Evolutionary conservation across 192 early-diverging fungal species (phyloP).

Genomic region (Coemansia biformis): DNA sequence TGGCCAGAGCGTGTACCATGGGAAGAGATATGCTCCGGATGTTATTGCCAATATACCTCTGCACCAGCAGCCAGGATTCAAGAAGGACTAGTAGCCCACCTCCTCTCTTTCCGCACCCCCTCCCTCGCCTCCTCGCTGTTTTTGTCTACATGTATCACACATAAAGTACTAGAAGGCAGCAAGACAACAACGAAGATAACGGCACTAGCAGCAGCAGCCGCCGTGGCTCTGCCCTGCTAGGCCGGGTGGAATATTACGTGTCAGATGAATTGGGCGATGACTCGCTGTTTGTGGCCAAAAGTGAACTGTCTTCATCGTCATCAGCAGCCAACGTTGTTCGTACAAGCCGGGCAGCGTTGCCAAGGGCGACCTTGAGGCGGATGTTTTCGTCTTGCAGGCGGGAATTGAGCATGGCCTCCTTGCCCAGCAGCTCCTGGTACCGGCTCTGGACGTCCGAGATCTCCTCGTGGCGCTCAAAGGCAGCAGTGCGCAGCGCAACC

Average conservation of each 20-base stretch:
- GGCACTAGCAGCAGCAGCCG: too few relatives aligned
- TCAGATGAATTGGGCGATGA: too few relatives aligned
- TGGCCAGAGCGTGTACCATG: slow-evolving; percentile 88
- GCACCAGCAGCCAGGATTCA: slow-evolving; percentile 39
- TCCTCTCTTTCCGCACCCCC: too few relatives aligned
- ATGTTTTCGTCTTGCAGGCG: slow-evolving; percentile 30
- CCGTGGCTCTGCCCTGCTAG: too few relatives aligned
- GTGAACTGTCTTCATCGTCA: too few relatives aligned
- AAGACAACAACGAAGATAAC: too few relatives aligned
- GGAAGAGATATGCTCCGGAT: slow-evolving; percentile 65
- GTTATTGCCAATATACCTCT: slow-evolving; percentile 46
- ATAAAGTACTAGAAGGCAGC: too few relatives aligned
- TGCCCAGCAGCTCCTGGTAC: slow-evolving; percentile 30
- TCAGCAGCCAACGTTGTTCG: slow-evolving; percentile 11
- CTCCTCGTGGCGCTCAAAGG: slow-evolving; percentile 35
- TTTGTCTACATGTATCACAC: too few relatives aligned
- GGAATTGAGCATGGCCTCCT: slow-evolving; percentile 25
- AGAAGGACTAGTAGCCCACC: too few relatives aligned
- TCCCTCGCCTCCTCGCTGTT: too few relatives aligned
- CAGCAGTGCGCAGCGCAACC: slow-evolving; percentile 25
- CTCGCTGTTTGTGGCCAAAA: too few relatives aligned
- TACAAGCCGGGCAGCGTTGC: slow-evolving; percentile 20
- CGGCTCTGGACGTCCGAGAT: slow-evolving; percentile 19
- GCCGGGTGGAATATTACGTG: too few relatives aligned
- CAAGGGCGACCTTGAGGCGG: slow-evolving; percentile 18